phyloP scores from a whole-genome alignment of 306 rosid species.

The Vigna trinervia region DNA sequence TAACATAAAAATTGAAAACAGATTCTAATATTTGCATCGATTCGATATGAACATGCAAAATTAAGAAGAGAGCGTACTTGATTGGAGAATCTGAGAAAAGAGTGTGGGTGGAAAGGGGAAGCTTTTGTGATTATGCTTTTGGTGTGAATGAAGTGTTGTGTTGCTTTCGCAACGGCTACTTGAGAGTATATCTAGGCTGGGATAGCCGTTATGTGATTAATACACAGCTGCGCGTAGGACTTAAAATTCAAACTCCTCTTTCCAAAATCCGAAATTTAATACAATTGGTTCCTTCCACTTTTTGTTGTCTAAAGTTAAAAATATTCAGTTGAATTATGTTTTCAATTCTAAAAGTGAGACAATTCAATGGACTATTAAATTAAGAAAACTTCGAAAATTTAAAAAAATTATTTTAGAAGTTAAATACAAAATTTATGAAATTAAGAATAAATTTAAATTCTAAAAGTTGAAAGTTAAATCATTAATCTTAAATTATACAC shows the following conservation, averaged over 20 bases:
- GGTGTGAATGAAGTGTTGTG: background rate
- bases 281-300: background rate
- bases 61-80: slow-evolving; percentile 29
- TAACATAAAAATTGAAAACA: background rate
- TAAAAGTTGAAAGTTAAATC: too few species aligned
- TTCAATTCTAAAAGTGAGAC: too few species aligned
- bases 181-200: slow-evolving; percentile 12
- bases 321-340: too few species aligned
- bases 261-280: background rate
- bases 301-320: background rate
- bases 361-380: too few species aligned
- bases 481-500: too few species aligned
- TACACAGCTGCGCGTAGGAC: slow-evolving; percentile 10
- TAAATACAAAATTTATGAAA: too few species aligned
- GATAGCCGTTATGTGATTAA: slow-evolving; percentile 47
- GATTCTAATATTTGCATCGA: background rate
- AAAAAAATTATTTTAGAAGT: too few species aligned
- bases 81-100: slow-evolving; percentile 51
- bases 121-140: background rate
- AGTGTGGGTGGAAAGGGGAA: slow-evolving; percentile 31
- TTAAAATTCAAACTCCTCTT: slow-evolving; percentile 40
- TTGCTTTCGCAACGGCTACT: slow-evolving; percentile 47
- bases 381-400: too few species aligned
- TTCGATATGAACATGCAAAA: background rate
- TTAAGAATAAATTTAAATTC: too few species aligned